Percentiles rank a stretch among this genome's conserved stretches.
phyloP scores from a whole-genome alignment of 768 basidiomycete genomes.

The Hydnum rufescens region DNA sequence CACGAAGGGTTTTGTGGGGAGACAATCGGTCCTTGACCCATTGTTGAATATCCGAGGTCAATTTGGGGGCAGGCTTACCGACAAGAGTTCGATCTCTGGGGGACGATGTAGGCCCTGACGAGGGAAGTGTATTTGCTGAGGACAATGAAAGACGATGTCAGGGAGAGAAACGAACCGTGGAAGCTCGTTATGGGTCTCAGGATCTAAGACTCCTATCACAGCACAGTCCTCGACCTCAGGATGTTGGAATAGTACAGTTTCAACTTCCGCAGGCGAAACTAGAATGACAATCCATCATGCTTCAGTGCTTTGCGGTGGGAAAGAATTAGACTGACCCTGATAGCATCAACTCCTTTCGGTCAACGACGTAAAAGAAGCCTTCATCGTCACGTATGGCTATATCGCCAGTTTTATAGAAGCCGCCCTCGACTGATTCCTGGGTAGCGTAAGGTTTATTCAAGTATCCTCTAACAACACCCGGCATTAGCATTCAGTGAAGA shows the following conservation, averaged over 20 bases:
- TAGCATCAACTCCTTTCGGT: conserved; percentile 44
- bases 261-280: conserved; percentile 55
- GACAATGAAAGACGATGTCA: background rate
- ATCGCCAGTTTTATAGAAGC: conserved; percentile 47
- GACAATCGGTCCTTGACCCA: conserved; percentile 55
- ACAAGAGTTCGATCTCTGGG: conserved; percentile 13
- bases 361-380: conserved; percentile 36
- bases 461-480: conserved; percentile 21
- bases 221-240: conserved; percentile 5
- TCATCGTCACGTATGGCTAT: conserved; percentile 24
- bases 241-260: conserved; percentile 6
- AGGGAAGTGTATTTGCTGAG: background rate
- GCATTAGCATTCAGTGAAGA: background rate
- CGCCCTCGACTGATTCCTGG: conserved; percentile 25
- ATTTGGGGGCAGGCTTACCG: conserved; percentile 20
- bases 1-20: conserved; percentile 58
- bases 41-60: conserved; percentile 30
- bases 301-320: background rate
- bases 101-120: conserved; percentile 21
- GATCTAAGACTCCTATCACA: conserved; percentile 4
- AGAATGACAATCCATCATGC: conserved; percentile 45
- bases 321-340: background rate
- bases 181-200: conserved; percentile 27
- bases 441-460: conserved; percentile 31
- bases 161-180: conserved; percentile 31